phyloP scores from a whole-genome alignment of 257 asterid genomes.

The Capsicum rhomboideum region DNA sequence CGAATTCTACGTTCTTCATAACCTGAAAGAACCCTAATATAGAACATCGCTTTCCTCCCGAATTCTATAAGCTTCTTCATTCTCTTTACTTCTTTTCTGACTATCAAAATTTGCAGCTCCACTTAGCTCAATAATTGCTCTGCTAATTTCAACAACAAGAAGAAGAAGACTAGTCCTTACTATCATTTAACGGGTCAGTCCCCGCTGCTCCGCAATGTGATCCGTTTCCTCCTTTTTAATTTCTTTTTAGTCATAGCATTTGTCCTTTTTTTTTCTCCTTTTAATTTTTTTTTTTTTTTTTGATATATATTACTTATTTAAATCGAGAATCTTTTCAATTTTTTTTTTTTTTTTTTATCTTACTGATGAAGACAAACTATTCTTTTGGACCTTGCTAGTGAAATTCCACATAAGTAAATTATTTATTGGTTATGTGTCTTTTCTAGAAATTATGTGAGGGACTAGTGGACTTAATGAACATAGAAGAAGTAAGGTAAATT shows the following conservation, averaged over 20 bases:
- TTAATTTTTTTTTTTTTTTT: not conserved
- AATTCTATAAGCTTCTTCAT: constrained; percentile 1
- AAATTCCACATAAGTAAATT: no score
- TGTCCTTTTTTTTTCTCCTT: not conserved
- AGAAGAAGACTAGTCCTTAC: not conserved
- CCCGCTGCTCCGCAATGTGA: not conserved
- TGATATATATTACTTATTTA: no score
- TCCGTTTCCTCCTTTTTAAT: not conserved
- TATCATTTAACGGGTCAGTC: not conserved
- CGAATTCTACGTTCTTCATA: constrained; percentile 87
- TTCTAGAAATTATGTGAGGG: no score
- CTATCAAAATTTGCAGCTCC: not conserved
- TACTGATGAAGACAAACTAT: no score
- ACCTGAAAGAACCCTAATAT: constrained; percentile 59
- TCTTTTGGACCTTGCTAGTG: no score
- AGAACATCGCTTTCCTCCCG: not conserved
- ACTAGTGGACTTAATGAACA: no score
- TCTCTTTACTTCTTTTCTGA: no score
- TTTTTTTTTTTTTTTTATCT: no score
- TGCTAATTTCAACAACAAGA: not conserved
- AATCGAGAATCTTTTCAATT: no score
- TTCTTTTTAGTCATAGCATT: no score
- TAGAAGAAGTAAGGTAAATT: no score
- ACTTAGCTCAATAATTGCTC: not conserved
- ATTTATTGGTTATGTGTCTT: no score